Evolutionary conservation across 108 stramenopile species (phyloP), one percentile per base, ranked within the genome.

Genomic region (Cyclotella sp.): DNA sequence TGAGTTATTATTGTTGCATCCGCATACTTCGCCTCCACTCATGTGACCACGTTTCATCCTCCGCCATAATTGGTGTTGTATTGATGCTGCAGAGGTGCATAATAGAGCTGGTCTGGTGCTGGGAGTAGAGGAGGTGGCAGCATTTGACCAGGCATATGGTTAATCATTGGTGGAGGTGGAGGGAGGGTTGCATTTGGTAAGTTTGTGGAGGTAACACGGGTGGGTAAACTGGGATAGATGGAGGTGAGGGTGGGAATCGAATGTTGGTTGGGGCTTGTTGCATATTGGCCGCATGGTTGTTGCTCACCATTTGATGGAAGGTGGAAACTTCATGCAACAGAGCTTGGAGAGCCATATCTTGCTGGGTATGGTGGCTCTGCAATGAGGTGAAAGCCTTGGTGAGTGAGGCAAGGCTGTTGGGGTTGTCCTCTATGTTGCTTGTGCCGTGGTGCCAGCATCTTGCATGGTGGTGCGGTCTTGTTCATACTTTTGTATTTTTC

Each of bases 331-430:
- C 34, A 5, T 34, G 34, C 4, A 34, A 6, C 34, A 34, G 6
- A 2, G 34, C 24, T 12, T 24, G n/a, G n/a, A 55, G 22, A 8
- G 55, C 24, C 21, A 26, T 0, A 12, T 55, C 55, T 24, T 55
- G 55, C 8, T 55, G 55, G 21, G n/a, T 55, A 8, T 22, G 55
- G 11, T 55, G 55, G 22, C n/a, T 19, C 3, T 24, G n/a, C 3
- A 26, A n/a, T n/a, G 55, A 22, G 55, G 55, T 24, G 22, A 55
- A 55, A 22, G 55, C 55, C 24, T 55, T 24, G 19, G 55, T 55
- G 22, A 55, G 24, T 2, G 55, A 55, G 3, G 21, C 22, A 8
- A 55, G 55, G 21, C 55, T 55, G 55, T 55, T 24, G 55, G 9
- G 5, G 24, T 55, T 24, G 55, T n/a, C n/a, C n/a, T n/a, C n/a